Evolutionary conservation across 2,329 filamentous ascomycete species (phyloP), one percentile per base, ranked within the genome.

Genomic region (Xylaria sp.): DNA sequence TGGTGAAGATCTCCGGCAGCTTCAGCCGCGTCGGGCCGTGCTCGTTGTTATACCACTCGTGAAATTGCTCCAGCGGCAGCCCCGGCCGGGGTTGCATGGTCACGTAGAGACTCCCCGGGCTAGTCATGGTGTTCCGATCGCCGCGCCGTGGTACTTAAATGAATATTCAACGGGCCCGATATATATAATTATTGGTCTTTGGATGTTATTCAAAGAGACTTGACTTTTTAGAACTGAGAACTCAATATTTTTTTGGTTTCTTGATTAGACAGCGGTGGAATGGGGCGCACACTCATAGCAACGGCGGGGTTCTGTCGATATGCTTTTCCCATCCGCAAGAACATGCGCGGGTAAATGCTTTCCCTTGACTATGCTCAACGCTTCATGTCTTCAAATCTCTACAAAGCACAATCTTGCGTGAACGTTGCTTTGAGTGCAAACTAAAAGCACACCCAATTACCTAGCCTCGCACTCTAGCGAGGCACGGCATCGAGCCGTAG

Each of bases 11-110:
- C 70, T 90, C 87, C 3, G 90, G 86, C 13, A 96, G 79, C 49
- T 91, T 89, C 6, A 96, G 84, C 48, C 92, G 89, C 15, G 88
- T 86, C 17, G 92, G 92, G 55, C 92, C 92, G 78, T 96, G 92
- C 79, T 96, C 92, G 76, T 93, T 95, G 80, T 96, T 93, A 81
- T 96, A 96, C 91, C 91, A 94, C 74, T 96, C 91, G 76, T 96
- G 90, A 78, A 96, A 96, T 71, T 91, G 87, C 64, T 85, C 81
- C 48, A 83, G 77, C 57, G 88, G 81, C 69, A 92, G 82, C 67
- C 83, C 83, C 59, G 85, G 81, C 74, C 85, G 83, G 70, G 92
- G 91, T 77, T 93, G 88, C 89, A 96, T 96, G 15, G 91, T 93
- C 68, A 96, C 92, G 75, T 89, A 92, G 72, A 96, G 87, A 71